Percentiles rank a stretch among this genome's conserved stretches.
phyloP scores from a whole-genome alignment of 495 filamentous ascomycete species.

The Aspergillus nanangensis region DNA sequence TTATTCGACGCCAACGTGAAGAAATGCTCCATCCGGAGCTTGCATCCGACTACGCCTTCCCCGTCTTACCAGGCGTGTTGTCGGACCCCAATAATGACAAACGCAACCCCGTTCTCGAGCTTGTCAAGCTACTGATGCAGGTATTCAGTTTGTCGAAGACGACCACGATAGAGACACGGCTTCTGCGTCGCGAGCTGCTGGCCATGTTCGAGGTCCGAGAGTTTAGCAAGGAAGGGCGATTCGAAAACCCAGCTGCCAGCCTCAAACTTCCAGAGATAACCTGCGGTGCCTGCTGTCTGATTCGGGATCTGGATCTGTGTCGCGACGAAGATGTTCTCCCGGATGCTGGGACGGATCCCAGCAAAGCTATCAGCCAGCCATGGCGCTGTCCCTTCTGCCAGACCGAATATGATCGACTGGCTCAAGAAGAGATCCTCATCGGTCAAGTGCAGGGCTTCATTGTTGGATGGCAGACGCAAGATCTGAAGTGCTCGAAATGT shows the following conservation, averaged over 20 bases:
- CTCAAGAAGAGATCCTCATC: conserved; percentile 80
- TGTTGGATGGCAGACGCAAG: conserved; percentile 82
- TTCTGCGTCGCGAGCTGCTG: conserved; percentile 85
- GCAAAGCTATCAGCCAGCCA: conserved; percentile 37
- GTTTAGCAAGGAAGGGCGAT: conserved; percentile 81
- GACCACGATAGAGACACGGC: conserved; percentile 75
- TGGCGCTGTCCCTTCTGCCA: conserved; percentile 82
- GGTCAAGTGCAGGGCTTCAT: conserved; percentile 68
- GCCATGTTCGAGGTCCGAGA: conserved; percentile 89
- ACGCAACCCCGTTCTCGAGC: conserved; percentile 78
- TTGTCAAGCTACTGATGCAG: conserved; percentile 88
- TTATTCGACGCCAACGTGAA: conserved; percentile 78
- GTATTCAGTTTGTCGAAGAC: conserved; percentile 79
- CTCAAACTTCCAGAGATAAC: conserved; percentile 70
- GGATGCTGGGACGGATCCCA: conserved; percentile 33
- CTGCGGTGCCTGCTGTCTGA: conserved; percentile 82
- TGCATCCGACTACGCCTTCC: conserved; percentile 83
- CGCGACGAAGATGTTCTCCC: conserved; percentile 83
- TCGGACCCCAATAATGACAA: conserved; percentile 52
- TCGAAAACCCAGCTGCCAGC: conserved; percentile 77
- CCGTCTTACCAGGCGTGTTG: conserved; percentile 70
- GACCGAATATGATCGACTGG: conserved; percentile 67
- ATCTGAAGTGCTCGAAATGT: conserved; percentile 72
- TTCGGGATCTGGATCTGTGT: conserved; percentile 87
- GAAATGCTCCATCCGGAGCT: conserved; percentile 89